Base-by-base conservation (phyloP, 306 rosid genomes). In the Clitoria ternatea region DNA sequence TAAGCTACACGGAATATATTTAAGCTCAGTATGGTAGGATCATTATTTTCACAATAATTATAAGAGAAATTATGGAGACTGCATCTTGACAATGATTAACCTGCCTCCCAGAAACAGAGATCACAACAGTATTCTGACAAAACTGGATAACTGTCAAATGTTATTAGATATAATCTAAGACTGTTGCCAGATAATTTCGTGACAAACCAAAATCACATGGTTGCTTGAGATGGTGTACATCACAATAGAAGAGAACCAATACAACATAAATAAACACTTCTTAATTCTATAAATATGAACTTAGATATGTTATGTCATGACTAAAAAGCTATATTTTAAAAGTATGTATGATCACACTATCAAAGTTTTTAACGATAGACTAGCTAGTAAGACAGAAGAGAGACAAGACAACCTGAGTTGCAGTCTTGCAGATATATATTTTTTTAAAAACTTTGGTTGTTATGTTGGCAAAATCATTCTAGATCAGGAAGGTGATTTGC, bases 1-100 rank as follows among this genome's bases (percentile, higher is more conserved):
- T 49, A 50, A n/a, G 11, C 12, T 35, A 47, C 60, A 45, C 29
- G 35, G 48, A 53, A 70, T 30, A 69, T 42, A 55, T 17, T 72
- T 61, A 61, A 49, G 12, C 39, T 59, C 62, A 42, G 44, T 12
- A 32, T 18, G 48, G n/a, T 39, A 47, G 17, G 19, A 70, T 50
- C 54, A 30, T 33, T 43, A 61, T 44, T 61, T 80, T 74, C 29
- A 54, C 50, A 60, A 60, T 24, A 42, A 39, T 55, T 10, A n/a
- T n/a, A 50, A 56, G 39, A 19, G 33, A 52, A 6, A 18, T 1
- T 39, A 45, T 45, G 11, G 64, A 27, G 50, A 23, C 14, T 35
- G 64, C 20, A 24, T 42, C 54, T 45, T 32, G 37, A 40, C 19
- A 70, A 33, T 50, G 57, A 69, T 48, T 24, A 57, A 56, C 19